A percentile compares a stretch with the other conserved stretches of the same genome.
Conservation (phyloP, 1,139 yeast genomes). For the Trichomonascaceae sp. region DNA sequence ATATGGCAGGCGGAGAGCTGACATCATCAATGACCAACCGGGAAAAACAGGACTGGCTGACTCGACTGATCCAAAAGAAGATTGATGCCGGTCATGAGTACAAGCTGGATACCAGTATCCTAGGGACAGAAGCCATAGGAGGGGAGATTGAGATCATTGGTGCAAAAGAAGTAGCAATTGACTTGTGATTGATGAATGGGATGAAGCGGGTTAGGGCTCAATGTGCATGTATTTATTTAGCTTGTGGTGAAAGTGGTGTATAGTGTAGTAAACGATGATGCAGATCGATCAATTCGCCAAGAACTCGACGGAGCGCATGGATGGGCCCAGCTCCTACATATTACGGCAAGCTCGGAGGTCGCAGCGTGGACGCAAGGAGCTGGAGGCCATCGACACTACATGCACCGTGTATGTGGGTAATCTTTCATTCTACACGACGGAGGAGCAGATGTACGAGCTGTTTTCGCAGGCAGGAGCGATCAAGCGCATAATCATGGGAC, state of each 20-base stretch:
- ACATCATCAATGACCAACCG: neutral
- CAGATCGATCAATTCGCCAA: conserved; percentile 14
- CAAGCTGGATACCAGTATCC: conserved; percentile 24
- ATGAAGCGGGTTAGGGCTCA: too few relatives aligned
- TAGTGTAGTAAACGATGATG: too few relatives aligned
- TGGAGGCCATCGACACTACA: conserved; percentile 50
- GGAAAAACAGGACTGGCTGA: conserved; percentile 22
- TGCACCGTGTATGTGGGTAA: conserved; percentile 83
- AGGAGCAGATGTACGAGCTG: conserved; percentile 81
- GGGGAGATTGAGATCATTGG: too few relatives aligned
- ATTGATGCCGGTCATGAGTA: conserved; percentile 25
- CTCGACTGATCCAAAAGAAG: conserved; percentile 23
- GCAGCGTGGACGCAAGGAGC: conserved; percentile 37
- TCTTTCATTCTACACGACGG: conserved; percentile 74
- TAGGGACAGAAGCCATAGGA: too few relatives aligned
- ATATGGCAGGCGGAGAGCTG: neutral
- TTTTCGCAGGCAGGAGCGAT: conserved; percentile 65
- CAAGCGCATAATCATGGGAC: conserved; percentile 78
- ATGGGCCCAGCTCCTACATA: conserved; percentile 65
- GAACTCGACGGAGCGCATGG: conserved; percentile 54
- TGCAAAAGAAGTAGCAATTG: too few relatives aligned
- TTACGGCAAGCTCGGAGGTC: conserved; percentile 54
- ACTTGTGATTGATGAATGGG: too few relatives aligned
- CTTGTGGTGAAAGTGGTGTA: too few relatives aligned
- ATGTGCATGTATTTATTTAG: too few relatives aligned